A percentile compares a stretch with the other conserved stretches of the same genome.
Conservation (phyloP, 345 rosid species). For the Geranium rotundifolium region DNA sequence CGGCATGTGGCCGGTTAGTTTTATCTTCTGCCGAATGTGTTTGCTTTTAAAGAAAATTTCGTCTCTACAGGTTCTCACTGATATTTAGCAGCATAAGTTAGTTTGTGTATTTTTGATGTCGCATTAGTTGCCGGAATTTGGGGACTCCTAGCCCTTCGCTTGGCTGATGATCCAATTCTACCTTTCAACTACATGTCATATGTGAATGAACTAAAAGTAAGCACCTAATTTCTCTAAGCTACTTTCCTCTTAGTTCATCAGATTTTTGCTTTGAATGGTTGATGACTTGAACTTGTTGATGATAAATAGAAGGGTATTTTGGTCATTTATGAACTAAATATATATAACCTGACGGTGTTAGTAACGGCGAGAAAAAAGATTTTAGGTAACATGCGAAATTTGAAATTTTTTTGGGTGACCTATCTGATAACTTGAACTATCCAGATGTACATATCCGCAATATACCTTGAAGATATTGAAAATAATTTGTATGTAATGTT, state of each 20-base stretch:
- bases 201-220: conserved; percentile 49
- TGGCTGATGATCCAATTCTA: conserved; percentile 70
- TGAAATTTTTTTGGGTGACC: too few species aligned
- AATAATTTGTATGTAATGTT: too few species aligned
- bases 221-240: not conserved
- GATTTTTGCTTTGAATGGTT: conserved; percentile 4
- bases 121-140: conserved; percentile 70
- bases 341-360: too few species aligned
- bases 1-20: conserved; percentile 83
- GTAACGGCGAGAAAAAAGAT: too few species aligned
- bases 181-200: conserved; percentile 68
- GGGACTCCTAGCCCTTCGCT: conserved; percentile 72
- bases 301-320: too few species aligned
- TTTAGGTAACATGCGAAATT: too few species aligned
- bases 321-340: too few species aligned
- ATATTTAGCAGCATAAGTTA: not conserved
- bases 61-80: not conserved
- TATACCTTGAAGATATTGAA: too few species aligned
- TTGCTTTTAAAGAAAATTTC: not conserved
- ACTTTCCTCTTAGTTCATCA: too few species aligned
- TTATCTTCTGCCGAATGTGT: not conserved
- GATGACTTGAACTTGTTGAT: too few species aligned
- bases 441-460: too few species aligned
- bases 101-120: not conserved
- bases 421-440: too few species aligned